These are phyloP conservation scores for Collybiopsis luxurians DNA, from an alignment of 768 basidiomycete species.

Conservation along the genomic window DNA sequence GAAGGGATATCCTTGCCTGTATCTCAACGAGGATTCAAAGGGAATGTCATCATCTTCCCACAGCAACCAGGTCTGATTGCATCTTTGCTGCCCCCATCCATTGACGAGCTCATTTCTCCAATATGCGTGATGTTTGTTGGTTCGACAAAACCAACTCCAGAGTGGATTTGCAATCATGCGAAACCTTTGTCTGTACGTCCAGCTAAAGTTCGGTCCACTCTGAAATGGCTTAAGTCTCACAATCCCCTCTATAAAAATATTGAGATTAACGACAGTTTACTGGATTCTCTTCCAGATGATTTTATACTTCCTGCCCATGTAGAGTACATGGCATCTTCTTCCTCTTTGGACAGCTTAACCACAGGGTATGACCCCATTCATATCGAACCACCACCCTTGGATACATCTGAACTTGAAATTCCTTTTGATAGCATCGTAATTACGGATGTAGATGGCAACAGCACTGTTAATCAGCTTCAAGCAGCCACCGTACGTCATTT, in stretches of 20 bases:
- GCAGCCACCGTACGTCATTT: slow-evolving; percentile 33
- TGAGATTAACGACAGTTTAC: slow-evolving; percentile 16
- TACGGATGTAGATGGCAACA: slow-evolving; percentile 26
- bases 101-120: slow-evolving; percentile 30
- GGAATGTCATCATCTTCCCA: slow-evolving; percentile 40
- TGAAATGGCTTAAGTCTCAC: slow-evolving; percentile 34
- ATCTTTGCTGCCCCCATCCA: slow-evolving; percentile 28
- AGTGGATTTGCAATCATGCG: slow-evolving; percentile 32
- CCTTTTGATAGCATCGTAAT: slow-evolving; percentile 25
- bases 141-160: slow-evolving; percentile 16
- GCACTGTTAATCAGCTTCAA: slow-evolving; percentile 22
- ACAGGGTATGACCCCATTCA: slow-evolving; percentile 14
- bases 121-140: slow-evolving; percentile 43
- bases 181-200: slow-evolving; percentile 30
- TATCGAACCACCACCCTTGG: background rate
- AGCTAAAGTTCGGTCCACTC: slow-evolving; percentile 27
- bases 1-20: slow-evolving; percentile 8
- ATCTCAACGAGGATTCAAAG: slow-evolving; percentile 30
- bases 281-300: slow-evolving; percentile 17
- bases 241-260: slow-evolving; percentile 33
- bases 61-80: slow-evolving; percentile 28
- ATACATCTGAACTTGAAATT: background rate
- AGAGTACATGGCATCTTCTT: slow-evolving; percentile 18
- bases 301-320: slow-evolving; percentile 25
- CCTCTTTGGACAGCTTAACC: slow-evolving; percentile 12